phyloP scores from a whole-genome alignment of 257 asterid species.

The Ophiorrhiza pumila region DNA sequence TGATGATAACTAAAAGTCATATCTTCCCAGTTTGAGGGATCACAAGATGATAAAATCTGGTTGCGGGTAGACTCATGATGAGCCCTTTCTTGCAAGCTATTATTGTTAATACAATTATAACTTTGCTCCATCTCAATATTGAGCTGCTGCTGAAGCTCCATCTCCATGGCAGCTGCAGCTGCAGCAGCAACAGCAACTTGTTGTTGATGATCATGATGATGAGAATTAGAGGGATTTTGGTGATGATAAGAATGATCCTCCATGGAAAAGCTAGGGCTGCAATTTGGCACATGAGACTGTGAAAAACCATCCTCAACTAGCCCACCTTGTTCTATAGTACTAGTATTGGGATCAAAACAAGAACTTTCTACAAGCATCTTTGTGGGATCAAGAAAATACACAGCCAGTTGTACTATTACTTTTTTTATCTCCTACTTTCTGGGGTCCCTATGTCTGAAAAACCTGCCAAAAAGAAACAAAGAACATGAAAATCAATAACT shows the following conservation, averaged over 20 bases:
- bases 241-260: slow-evolving; percentile 39
- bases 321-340: slow-evolving; percentile 35
- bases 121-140: slow-evolving; percentile 42
- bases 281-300: slow-evolving; percentile 33
- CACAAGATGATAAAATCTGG: slow-evolving; percentile 25
- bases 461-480: slow-evolving; percentile 21
- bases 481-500: slow-evolving; percentile 10
- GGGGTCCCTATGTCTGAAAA: slow-evolving; percentile 20
- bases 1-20: slow-evolving; percentile 28
- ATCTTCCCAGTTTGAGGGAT: slow-evolving; percentile 50
- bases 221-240: slow-evolving; percentile 26
- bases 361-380: slow-evolving; percentile 51
- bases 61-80: slow-evolving; percentile 12
- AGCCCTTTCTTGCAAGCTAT: slow-evolving; percentile 31
- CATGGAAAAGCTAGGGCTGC: slow-evolving; percentile 37
- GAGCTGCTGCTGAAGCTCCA: slow-evolving; percentile 62
- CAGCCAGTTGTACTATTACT: background rate
- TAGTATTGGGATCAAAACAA: slow-evolving; percentile 45
- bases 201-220: slow-evolving; percentile 7
- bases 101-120: slow-evolving; percentile 24
- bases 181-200: slow-evolving; percentile 11
- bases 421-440: slow-evolving; percentile 28
- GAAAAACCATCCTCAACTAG: slow-evolving; percentile 46
- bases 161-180: slow-evolving; percentile 47
- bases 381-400: slow-evolving; percentile 12